Conservation (phyloP, 2,329 filamentous ascomycete genomes). For the Lachnellula subtilissima region DNA sequence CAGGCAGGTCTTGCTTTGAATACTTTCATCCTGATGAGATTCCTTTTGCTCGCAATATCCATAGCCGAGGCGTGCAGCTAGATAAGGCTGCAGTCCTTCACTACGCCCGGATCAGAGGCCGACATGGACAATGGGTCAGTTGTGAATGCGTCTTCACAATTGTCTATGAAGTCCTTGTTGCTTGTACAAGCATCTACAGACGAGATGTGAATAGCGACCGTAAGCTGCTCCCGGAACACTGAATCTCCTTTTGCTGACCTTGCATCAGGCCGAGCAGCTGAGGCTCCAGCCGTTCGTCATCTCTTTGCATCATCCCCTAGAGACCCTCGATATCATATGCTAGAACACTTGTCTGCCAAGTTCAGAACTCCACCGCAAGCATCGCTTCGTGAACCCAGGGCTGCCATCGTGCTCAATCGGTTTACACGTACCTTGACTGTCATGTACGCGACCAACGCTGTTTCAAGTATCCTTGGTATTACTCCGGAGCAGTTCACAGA, state of each 20-base stretch:
- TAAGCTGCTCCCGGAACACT: conserved; percentile 42
- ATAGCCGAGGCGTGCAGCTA: conserved; percentile 67
- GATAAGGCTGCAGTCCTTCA: conserved; percentile 83
- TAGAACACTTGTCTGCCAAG: conserved; percentile 78
- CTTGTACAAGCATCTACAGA: conserved; percentile 74
- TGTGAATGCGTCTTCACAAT: conserved; percentile 89
- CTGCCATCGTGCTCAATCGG: conserved; percentile 78
- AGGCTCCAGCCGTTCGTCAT: conserved; percentile 72
- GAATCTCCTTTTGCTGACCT: conserved; percentile 3
- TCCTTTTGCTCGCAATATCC: conserved; percentile 66
- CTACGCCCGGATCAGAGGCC: conserved; percentile 68
- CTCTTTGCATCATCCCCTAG: conserved; percentile 76
- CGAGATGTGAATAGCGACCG: conserved; percentile 66
- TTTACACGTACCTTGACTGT: conserved; percentile 78
- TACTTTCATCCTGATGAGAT: conserved; percentile 83
- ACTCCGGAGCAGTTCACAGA: conserved; percentile 63
- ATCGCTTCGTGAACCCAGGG: conserved; percentile 70
- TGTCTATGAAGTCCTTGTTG: conserved; percentile 82
- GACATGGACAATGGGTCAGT: conserved; percentile 65
- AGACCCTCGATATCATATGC: conserved; percentile 85
- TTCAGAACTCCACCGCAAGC: conserved; percentile 59
- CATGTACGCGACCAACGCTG: conserved; percentile 79
- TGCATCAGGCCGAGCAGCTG: conserved; percentile 62
- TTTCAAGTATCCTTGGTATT: conserved; percentile 71
- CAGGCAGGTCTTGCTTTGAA: conserved; percentile 73